Base-by-base conservation (phyloP, 164 flowering plant genomes). In the Stephania japonica region DNA sequence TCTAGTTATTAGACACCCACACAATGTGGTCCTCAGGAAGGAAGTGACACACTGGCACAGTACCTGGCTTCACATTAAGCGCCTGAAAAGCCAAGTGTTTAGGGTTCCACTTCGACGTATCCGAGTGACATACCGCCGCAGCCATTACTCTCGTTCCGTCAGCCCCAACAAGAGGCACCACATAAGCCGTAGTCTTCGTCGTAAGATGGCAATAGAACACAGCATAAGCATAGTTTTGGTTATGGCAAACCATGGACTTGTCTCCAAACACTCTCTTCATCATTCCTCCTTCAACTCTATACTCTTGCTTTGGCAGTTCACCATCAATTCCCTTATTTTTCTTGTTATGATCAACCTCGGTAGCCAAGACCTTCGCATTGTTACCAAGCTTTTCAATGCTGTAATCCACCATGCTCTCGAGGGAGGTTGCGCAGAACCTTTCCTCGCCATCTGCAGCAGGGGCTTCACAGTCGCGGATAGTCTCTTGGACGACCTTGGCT, bases 21-120 rank as follows among this genome's bases (percentile, higher is more conserved):
- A 75, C 77, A 49, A 81, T 21, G 56, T 83, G 76, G 73, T 75
- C 81, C 56, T 76, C 63, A 0, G 78, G 79, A 27, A 84, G 75
- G 74, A 81, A 84, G 53, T 84, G 86, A 67, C 86, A 84, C 25
- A 84, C 18, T 5, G 86, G 84, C 42, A 72, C 83, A 59, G 76
- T 76, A 12, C 86, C 86, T 3, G 86, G 86, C 75, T 80, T 76
- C 21, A 78, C 83, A 68, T 81, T 79, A 6, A 84, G 78, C 53
- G 79, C 69, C 59, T 79, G 80, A 79, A 83, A 79, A 41, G 82
- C 80, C 70, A 78, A 38, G 71, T 81, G 81, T 66, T 79, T 81
- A 0, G 86, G 84, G 71, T 80, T 80, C 83, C 83, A 82, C 7
- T 19, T 41, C 0, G 83, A 72, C 16, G 83, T 82, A 65, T 82